Evolutionary conservation across 805 yeast species (phyloP), one percentile per base, ranked within the genome.

Genomic region (Saccharomycopsis sp.): DNA sequence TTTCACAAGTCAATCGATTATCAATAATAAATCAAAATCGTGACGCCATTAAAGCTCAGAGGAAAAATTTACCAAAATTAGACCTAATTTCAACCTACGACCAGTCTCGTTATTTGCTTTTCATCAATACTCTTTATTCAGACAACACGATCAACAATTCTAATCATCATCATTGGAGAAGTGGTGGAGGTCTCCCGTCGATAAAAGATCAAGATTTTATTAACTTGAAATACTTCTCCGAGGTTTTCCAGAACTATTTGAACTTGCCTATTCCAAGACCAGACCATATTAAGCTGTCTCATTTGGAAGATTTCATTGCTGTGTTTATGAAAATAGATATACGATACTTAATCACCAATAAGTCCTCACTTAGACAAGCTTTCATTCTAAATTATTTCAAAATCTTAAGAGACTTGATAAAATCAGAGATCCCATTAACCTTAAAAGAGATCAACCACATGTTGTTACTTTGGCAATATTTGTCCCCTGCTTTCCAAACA

Each of bases 231-330:
- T 40, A 31, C 19, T 47, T 32, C 23, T 21, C 21, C 16, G 32
- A 37, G 13, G 7, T 48, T 5, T 41, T 48, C 20, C 36, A 39
- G 2, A 33, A 38, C 19, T 48, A 48, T 28, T 21, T 37, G 13
- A 33, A 27, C 8, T 26, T 48, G 11, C 52, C 52, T 9, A 24
- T 20, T n/a, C 52, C 52, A 22, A 22, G 47, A 42, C 38, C 44
- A 6, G 47, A 48, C 23, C 35, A 45, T 33, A 34, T 48, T 8
- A 19, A 40, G 29, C n/a, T 38, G 7, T 32, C 24, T 9, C 52
- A 48, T 37, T 40, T 45, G 22, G 52, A 48, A 14, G 38, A 48
- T 37, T 39, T 48, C 4, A 11, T 48, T 4, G 27, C 37, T 16
- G 28, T 38, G 4, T 36, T 44, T 21, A 34, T 48, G 48, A 44